phyloP scores from a whole-genome alignment of 2,329 filamentous ascomycete genomes.

The Aspergillus glaucus region DNA sequence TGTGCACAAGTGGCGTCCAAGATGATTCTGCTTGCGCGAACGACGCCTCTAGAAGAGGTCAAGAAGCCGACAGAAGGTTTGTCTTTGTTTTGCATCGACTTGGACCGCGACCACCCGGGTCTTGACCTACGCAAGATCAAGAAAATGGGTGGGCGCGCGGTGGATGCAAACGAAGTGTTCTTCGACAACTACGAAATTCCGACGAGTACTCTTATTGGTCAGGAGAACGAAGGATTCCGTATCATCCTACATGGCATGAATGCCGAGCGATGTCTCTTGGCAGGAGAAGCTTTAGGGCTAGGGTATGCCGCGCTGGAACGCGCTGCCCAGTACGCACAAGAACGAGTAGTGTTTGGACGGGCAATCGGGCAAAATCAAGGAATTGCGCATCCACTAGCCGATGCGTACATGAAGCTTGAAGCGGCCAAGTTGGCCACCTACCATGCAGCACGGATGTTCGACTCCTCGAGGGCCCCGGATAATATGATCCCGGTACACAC shows the following conservation, averaged over 20 bases:
- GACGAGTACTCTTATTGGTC: constrained; percentile 58
- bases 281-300: constrained; percentile 72
- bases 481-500: constrained; percentile 48
- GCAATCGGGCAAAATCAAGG: constrained; percentile 57
- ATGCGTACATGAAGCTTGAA: constrained; percentile 56
- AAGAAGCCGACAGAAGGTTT: constrained; percentile 67
- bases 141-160: constrained; percentile 78
- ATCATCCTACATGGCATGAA: constrained; percentile 77
- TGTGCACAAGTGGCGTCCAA: constrained; percentile 74
- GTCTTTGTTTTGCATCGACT: constrained; percentile 73
- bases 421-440: constrained; percentile 57
- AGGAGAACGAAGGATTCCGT: constrained; percentile 70
- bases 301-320: constrained; percentile 64
- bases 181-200: constrained; percentile 72
- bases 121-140: constrained; percentile 66
- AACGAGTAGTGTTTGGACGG: constrained; percentile 55
- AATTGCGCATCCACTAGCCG: constrained; percentile 53
- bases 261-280: constrained; percentile 67
- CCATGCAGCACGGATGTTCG: constrained; percentile 54
- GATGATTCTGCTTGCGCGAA: constrained; percentile 77
- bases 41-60: constrained; percentile 61
- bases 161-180: constrained; percentile 83
- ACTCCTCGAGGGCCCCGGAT: constrained; percentile 45
- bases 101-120: constrained; percentile 56
- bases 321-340: constrained; percentile 59